Evolutionary conservation across 306 rosid species (phyloP).

Genomic region (Hippophae gyantsensis): DNA sequence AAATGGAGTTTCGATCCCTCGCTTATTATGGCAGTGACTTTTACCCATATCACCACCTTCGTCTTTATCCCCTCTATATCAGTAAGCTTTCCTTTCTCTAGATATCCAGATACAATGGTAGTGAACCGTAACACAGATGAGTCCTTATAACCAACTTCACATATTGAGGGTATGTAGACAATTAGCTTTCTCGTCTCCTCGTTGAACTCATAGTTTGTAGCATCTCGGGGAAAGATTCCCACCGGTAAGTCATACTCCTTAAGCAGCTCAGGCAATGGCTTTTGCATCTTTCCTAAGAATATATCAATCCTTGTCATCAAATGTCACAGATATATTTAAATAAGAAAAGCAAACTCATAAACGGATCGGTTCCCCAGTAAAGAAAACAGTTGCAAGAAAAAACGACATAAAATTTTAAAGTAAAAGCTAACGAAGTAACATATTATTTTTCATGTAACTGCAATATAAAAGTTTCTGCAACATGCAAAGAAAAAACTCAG

Average conservation of each 20-base stretch:
- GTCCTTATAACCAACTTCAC: constrained; percentile 60
- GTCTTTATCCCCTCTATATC: constrained; percentile 48
- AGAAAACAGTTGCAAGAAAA: too few relatives aligned
- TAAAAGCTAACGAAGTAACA: background rate
- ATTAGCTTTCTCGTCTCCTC: constrained; percentile 40
- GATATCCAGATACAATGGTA: constrained; percentile 33
- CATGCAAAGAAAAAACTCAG: constrained; percentile 3
- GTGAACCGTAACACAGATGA: constrained; percentile 41
- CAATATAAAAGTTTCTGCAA: background rate
- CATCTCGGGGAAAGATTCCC: constrained; percentile 65
- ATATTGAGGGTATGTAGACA: constrained; percentile 33
- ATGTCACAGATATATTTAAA: too few relatives aligned
- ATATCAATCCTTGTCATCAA: too few relatives aligned
- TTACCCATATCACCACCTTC: constrained; percentile 46
- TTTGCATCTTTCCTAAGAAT: constrained; percentile 58
- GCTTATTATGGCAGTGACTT: constrained; percentile 34
- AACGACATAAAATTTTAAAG: too few relatives aligned
- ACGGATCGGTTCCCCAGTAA: too few relatives aligned
- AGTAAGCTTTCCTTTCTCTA: constrained; percentile 40
- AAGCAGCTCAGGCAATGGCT: constrained; percentile 66
- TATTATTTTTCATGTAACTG: background rate
- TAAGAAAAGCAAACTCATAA: too few relatives aligned
- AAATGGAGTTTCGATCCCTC: constrained; percentile 53
- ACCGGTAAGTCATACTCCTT: constrained; percentile 63
- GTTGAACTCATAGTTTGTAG: constrained; percentile 53